Conservation (phyloP, 2,329 filamentous ascomycete species). For the Onygena corvina region DNA sequence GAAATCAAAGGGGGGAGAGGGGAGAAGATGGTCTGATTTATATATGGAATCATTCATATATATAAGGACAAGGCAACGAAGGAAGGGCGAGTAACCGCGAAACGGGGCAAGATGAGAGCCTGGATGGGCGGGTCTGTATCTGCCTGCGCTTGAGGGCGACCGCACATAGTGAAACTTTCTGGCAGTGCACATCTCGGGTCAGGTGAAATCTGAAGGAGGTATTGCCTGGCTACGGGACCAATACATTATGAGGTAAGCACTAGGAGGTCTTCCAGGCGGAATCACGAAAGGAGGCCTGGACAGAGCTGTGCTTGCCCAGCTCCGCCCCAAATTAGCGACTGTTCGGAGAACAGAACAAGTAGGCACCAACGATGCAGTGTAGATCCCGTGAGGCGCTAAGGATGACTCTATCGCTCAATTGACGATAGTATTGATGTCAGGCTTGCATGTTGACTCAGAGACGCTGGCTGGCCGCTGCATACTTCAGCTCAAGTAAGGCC, state of each 20-base stretch:
- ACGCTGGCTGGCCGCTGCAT: neutral
- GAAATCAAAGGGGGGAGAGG: neutral
- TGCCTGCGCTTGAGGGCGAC: neutral
- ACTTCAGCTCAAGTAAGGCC: neutral
- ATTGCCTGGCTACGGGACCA: neutral
- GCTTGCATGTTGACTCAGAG: slow-evolving; percentile 3
- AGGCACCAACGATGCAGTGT: slow-evolving; percentile 3
- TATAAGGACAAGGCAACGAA: neutral
- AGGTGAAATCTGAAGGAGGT: slow-evolving; percentile 1
- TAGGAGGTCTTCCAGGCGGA: neutral
- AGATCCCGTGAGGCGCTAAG: neutral
- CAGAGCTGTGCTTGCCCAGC: slow-evolving; percentile 4
- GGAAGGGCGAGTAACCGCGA: neutral
- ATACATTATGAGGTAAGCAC: slow-evolving; percentile 3
- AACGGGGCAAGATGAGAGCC: slow-evolving; percentile 1
- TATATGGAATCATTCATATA: slow-evolving; percentile 2
- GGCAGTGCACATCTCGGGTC: slow-evolving; percentile 6
- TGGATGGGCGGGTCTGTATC: slow-evolving; percentile 1
- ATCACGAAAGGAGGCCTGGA: slow-evolving; percentile 4
- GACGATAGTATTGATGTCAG: neutral
- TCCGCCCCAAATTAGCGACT: slow-evolving; percentile 4
- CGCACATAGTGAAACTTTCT: neutral
- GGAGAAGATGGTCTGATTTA: neutral
- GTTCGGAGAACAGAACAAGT: neutral
- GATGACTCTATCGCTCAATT: neutral